Evolutionary conservation across 768 basidiomycete species (phyloP), one percentile per base, ranked within the genome.

Genomic region (Lentinus tigrinus): DNA sequence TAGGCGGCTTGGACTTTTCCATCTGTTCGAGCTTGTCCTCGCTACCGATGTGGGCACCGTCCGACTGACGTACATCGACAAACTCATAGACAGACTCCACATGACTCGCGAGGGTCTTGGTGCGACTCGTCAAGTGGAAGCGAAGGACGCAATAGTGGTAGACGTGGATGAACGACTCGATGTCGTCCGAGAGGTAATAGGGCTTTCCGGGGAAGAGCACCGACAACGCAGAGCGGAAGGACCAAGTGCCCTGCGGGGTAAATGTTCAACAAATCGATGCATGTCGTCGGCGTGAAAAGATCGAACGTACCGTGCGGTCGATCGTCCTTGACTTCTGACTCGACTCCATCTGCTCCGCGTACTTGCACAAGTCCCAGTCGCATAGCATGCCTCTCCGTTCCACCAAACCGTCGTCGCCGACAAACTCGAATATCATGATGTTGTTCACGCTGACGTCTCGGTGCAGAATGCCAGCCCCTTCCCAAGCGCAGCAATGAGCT

Each of bases 401-500:
- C 8, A 26, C 17, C 26, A n/a, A n/a, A n/a, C n/a, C n/a, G n/a
- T 23, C 19, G n/a, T 37, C 46, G 7, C n/a, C 19, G 19, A 31
- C 24, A 11, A 43, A 17, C 37, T 48, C 47, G 42, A 23, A 36
- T n/a, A 60, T 50, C 21, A 60, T 19, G 47, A 60, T 55, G 17
- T 60, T 60, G 24, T 43, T 44, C n/a, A 39, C 46, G 38, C 52
- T 54, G 10, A 59, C 27, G 31, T 57, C 56, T 11, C 56, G 23
- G 26, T 57, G 56, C 24, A 57, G 19, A 26, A 57, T 17, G 24
- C 31, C n/a, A 11, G 54, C 44, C 11, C 17, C 19, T 13, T 42
- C n/a, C 46, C 38, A 57, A 17, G 56, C 56, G 3, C 17, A 8
- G 9, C 9, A 3, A 26, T 57, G 56, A 11, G 47, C 56, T 56